A percentile compares a stretch with the other conserved stretches of the same genome.
Evolutionary conservation across 2,329 filamentous ascomycete genomes (phyloP).

Genomic region (Thielaviopsis ethacetica): DNA sequence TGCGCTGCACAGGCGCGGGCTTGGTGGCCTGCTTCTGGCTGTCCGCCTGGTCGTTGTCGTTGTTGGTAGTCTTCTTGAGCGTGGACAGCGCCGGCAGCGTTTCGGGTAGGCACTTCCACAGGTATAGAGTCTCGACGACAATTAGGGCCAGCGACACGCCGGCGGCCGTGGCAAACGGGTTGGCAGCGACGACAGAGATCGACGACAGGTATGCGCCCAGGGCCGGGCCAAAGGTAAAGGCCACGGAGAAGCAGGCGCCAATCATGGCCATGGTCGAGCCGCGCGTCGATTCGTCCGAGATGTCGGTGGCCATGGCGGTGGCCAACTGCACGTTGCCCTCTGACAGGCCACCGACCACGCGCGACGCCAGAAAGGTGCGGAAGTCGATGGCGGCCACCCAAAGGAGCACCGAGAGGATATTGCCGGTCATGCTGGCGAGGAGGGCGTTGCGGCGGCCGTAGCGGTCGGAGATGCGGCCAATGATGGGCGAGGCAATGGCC

Average conservation of each 20-base stretch:
- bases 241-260: conserved; percentile 89
- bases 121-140: conserved; percentile 70
- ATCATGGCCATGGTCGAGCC: conserved; percentile 93
- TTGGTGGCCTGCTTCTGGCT: conserved; percentile 14
- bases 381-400: conserved; percentile 94
- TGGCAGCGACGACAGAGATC: conserved; percentile 62
- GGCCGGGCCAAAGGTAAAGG: conserved; percentile 90
- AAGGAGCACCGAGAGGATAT: conserved; percentile 80
- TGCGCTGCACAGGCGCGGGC: conserved; percentile 31
- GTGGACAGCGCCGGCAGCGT: conserved; percentile 50
- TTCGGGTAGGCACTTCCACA: conserved; percentile 75
- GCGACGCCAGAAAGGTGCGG: conserved; percentile 84
- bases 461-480: conserved; percentile 73
- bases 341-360: conserved; percentile 79
- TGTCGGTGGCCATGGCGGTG: conserved; percentile 90
- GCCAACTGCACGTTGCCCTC: conserved; percentile 96
- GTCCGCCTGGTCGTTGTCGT: conserved; percentile 17
- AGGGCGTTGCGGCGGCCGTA: conserved; percentile 78
- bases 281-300: conserved; percentile 70
- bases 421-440: conserved; percentile 81
- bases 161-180: conserved; percentile 87
- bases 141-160: conserved; percentile 76
- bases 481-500: conserved; percentile 79
- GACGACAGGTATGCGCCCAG: conserved; percentile 74
- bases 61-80: conserved; percentile 15